phyloP scores from a whole-genome alignment of 768 basidiomycete species.

The Lepiota brunneoincarnata region DNA sequence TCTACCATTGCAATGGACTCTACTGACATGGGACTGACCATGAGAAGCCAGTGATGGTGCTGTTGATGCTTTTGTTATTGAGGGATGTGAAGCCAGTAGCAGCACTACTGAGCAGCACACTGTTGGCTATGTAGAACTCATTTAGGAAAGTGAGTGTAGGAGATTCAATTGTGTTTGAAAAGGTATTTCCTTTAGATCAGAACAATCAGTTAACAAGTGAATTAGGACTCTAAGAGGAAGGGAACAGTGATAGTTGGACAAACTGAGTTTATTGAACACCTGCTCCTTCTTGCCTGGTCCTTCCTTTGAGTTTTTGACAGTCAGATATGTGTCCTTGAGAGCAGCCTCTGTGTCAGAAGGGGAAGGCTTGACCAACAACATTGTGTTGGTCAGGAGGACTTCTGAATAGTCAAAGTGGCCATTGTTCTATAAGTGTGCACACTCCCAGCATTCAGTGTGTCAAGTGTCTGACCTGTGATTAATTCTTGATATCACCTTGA shows the following conservation, averaged over 20 bases:
- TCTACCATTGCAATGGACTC: too few relatives aligned
- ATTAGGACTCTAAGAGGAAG: too few relatives aligned
- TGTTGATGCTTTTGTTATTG: conserved; percentile 20
- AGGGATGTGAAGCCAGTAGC: conserved; percentile 12
- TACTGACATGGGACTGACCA: too few relatives aligned
- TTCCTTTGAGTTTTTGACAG: neutral
- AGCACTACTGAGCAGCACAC: neutral
- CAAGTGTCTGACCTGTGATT: too few relatives aligned
- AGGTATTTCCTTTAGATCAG: too few relatives aligned
- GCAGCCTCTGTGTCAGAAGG: neutral
- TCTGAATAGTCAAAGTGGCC: too few relatives aligned
- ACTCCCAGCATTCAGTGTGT: too few relatives aligned
- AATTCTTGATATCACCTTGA: too few relatives aligned
- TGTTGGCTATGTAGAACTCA: conserved; percentile 21
- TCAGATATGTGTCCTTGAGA: neutral
- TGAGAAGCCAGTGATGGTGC: conserved; percentile 23
- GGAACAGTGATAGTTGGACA: too few relatives aligned
- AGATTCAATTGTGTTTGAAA: neutral
- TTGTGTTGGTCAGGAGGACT: too few relatives aligned
- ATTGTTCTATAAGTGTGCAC: too few relatives aligned
- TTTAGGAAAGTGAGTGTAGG: conserved; percentile 10
- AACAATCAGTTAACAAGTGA: neutral
- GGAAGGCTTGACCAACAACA: too few relatives aligned
- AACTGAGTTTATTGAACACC: neutral
- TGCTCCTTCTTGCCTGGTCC: conserved; percentile 4